phyloP scores from a whole-genome alignment of 805 yeast genomes.

The Kregervanrija pseudodelftensis region DNA sequence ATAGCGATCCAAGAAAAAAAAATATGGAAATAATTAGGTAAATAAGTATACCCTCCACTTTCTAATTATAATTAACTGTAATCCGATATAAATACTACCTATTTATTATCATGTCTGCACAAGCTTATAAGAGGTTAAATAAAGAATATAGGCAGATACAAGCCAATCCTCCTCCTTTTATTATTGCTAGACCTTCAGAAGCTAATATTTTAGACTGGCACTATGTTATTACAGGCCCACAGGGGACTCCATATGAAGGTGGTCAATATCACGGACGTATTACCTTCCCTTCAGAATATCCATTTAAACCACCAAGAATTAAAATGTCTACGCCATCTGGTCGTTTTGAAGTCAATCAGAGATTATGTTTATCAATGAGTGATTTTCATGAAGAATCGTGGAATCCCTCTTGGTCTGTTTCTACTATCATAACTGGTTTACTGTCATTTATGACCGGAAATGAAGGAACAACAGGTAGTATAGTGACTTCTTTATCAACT shows the following conservation, averaged over 20 bases:
- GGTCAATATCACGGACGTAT: conserved; percentile 92
- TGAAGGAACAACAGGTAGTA: conserved; percentile 80
- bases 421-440: conserved; percentile 80
- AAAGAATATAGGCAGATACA: conserved; percentile 76
- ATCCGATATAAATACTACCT: background rate
- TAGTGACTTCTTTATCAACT: conserved; percentile 52
- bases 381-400: conserved; percentile 92
- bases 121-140: conserved; percentile 42
- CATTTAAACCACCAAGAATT: conserved; percentile 87
- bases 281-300: conserved; percentile 77
- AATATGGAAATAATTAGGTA: background rate
- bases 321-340: conserved; percentile 89
- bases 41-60: background rate
- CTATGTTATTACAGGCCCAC: conserved; percentile 87
- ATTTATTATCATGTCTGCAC: conserved; percentile 23
- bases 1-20: background rate
- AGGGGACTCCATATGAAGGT: conserved; percentile 74
- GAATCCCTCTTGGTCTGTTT: conserved; percentile 96
- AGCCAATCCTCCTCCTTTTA: conserved; percentile 78
- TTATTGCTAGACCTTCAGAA: conserved; percentile 81
- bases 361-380: conserved; percentile 86
- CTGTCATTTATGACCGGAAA: conserved; percentile 88
- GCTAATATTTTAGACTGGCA: conserved; percentile 90
- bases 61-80: background rate
- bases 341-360: conserved; percentile 69